Evolutionary conservation across 1,284 basidiomycete genomes (phyloP), one percentile per base, ranked within the genome.

Genomic region (Rhodotorula sp.): DNA sequence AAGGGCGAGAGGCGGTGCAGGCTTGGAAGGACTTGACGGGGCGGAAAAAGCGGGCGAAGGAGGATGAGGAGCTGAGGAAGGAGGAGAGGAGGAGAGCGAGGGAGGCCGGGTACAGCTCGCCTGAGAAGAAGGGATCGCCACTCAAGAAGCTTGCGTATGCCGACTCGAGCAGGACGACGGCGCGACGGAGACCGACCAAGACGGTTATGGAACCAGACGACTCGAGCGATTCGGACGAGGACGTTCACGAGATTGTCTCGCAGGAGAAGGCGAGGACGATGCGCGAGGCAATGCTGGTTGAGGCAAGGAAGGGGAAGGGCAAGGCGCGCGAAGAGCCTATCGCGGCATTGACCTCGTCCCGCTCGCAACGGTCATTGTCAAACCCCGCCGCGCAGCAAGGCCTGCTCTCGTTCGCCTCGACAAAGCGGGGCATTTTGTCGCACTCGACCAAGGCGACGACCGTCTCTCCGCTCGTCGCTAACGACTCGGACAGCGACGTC

Each of bases 261-360:
- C 29, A 30, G 44, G 52, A 44, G 29, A 30, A 49, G 10, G 55
- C 48, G 15, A 39, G 27, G 29, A 39, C 11, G 22, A 39, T 39
- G 48, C 19, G 56, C 22, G 39, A 46, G 34, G 48, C 39, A 22
- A 29, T 30, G 36, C 36, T 44, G 22, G 63, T 27, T 11, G 51
- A 56, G 46, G 52, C 32, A 17, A 44, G 13, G n/a, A 65, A 54
- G 63, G 49, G 30, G 20, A 65, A 65, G 51, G 57, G 51, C 36
- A 65, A 59, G 51, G 49, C 29, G 56, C 29, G 29, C 8, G 51
- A 44, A 6, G 51, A 24, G 4, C 36, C 36, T 36, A 5, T 15
- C 24, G 27, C 20, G 36, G 24, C 9, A 24, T 24, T 20, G 24
- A 24, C 24, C 48, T 13, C 9, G 24, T n/a, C 48, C 22, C 22